Conservation (phyloP, 1,139 yeast genomes). For the Yamadazyma songkhlaensis region DNA sequence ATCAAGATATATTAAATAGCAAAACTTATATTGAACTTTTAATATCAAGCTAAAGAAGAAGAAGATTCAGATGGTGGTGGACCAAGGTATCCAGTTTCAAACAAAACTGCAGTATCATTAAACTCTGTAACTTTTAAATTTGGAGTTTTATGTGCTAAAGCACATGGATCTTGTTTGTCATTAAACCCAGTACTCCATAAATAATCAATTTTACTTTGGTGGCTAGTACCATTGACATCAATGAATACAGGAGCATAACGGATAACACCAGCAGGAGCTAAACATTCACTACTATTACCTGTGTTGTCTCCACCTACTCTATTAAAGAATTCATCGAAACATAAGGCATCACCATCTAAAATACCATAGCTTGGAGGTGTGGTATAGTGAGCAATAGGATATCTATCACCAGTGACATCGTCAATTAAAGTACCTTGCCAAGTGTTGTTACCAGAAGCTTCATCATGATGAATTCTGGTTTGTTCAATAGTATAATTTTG, state of each 20-base stretch:
- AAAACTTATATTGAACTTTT: too few species aligned
- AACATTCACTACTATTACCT: background rate
- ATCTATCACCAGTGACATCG: conserved; percentile 10
- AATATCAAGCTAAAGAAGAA: too few species aligned
- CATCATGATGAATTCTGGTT: conserved; percentile 4
- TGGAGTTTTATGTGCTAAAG: background rate
- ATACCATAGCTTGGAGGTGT: conserved; percentile 12
- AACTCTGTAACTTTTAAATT: conserved; percentile 2
- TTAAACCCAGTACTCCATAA: background rate
- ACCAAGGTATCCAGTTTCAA: conserved; percentile 7
- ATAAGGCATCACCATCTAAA: background rate
- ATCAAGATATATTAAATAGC: too few species aligned
- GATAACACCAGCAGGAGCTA: conserved; percentile 5
- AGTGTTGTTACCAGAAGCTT: conserved; percentile 8
- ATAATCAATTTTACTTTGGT: background rate
- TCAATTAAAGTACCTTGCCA: conserved; percentile 11
- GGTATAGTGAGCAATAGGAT: conserved; percentile 9
- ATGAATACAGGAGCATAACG: conserved; percentile 9
- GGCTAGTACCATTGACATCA: conserved; percentile 4
- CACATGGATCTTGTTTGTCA: background rate
- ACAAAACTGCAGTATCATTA: conserved; percentile 4
- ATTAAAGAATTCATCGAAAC: conserved; percentile 10
- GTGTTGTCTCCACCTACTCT: background rate
- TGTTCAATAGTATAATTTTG: conserved; percentile 11
- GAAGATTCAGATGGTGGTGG: too few species aligned